Evolutionary conservation across 805 yeast genomes (phyloP), one percentile per base, ranked within the genome.

Genomic region (Lipomyces chichibuensis): DNA sequence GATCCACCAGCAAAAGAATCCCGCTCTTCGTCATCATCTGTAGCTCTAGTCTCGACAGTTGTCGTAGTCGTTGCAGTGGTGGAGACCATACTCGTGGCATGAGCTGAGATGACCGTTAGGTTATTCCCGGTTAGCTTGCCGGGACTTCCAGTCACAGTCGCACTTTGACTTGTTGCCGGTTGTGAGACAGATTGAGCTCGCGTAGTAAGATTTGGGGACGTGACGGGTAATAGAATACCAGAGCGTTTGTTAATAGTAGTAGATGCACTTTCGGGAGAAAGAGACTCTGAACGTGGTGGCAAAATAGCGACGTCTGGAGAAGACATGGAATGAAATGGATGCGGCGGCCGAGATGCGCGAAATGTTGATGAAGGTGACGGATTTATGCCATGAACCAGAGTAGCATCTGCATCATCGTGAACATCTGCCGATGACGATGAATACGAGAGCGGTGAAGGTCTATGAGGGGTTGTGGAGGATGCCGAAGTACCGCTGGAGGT

Each of bases 11-110:
- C 59, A 56, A 56, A 56, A 17, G 59, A 35, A 20, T 35, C 51
- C 29, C 59, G 43, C 20, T 56, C 59, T 39, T 56, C 59, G n/a
- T 23, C 59, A 5, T 54, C 57, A 23, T 56, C 59, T 20, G 59
- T 56, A 25, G 51, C 49, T n/a, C 27, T 43, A 6, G 59, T 56
- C 29, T 37, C 23, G 49, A 51, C 33, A 2, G 49, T 23, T n/a
- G 49, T 56, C 29, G 49, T 35, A 27, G 33, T 29, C 7, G 55
- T 52, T 52, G 39, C 13, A 11, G 39, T 37, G 39, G 17, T 0
- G 39, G 39, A 14, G 55, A n/a, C 23, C 33, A 25, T 7, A 43
- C 49, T 43, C 11, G 49, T 43, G 9, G 49, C 49, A 17, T 20
- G 57, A 20, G 51, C 23, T 5, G 59, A 35, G 13, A 35, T 32